phyloP scores from a whole-genome alignment of 495 filamentous ascomycete species.

The Xylaria intraflava region DNA sequence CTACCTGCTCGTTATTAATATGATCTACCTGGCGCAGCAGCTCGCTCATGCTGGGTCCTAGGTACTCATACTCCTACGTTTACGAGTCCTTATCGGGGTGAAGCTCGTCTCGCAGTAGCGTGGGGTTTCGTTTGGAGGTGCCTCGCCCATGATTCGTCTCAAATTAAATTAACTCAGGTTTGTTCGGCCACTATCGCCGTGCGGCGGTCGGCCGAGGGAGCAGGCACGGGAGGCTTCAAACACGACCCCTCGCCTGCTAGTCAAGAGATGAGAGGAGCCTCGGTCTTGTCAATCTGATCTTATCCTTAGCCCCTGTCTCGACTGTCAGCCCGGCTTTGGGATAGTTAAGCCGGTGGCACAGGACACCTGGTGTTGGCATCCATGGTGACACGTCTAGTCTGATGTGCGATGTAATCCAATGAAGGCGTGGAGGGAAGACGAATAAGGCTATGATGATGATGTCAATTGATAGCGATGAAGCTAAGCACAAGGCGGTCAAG shows the following conservation, averaged over 20 bases:
- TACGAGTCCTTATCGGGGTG: too few relatives aligned
- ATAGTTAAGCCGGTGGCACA: too few relatives aligned
- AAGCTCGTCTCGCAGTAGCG: not conserved
- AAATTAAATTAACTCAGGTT: slow-evolving; percentile 8
- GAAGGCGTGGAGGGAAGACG: not conserved
- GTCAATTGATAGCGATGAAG: not conserved
- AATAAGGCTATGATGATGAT: not conserved
- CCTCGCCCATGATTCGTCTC: not conserved
- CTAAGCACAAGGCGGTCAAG: not conserved
- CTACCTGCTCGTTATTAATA: too few relatives aligned
- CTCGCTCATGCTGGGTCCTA: too few relatives aligned
- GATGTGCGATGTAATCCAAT: not conserved
- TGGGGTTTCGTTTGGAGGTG: slow-evolving; percentile 10
- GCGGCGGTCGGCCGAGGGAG: not conserved
- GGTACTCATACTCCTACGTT: too few relatives aligned
- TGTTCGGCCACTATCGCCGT: not conserved
- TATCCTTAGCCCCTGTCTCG: too few relatives aligned
- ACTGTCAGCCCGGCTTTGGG: too few relatives aligned
- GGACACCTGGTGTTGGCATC: not conserved
- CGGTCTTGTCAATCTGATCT: too few relatives aligned
- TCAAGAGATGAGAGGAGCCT: not conserved
- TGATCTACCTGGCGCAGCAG: too few relatives aligned
- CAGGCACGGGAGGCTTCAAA: too few relatives aligned
- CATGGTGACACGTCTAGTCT: not conserved
- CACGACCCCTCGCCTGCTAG: too few relatives aligned